phyloP scores from a whole-genome alignment of 345 rosid species.

The Erodium maritimum region DNA sequence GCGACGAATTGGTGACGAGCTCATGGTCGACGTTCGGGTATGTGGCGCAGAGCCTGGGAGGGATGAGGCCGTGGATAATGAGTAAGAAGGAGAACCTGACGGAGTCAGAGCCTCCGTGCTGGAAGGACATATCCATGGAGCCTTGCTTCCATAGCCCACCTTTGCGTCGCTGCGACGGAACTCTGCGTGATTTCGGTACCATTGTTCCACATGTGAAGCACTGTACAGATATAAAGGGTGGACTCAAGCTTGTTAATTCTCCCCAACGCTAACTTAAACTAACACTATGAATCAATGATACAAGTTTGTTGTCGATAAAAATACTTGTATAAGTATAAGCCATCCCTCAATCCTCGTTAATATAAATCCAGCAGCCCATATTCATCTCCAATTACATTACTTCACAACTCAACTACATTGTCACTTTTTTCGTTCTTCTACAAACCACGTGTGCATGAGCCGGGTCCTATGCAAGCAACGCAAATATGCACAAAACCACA shows the following conservation, averaged over 20 bases:
- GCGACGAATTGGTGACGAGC: constrained; percentile 48
- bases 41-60: constrained; percentile 68
- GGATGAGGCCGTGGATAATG: constrained; percentile 63
- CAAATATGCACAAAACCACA: too few relatives aligned
- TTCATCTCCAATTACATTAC: too few relatives aligned
- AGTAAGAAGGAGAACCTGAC: constrained; percentile 44
- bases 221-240: constrained; percentile 68
- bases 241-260: constrained; percentile 55
- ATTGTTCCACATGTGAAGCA: constrained; percentile 51
- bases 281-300: too few relatives aligned
- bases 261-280: too few relatives aligned
- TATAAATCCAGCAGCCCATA: too few relatives aligned
- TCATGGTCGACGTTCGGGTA: constrained; percentile 75
- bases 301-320: too few relatives aligned
- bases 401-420: too few relatives aligned
- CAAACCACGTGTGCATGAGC: too few relatives aligned
- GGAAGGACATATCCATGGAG: constrained; percentile 51
- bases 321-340: too few relatives aligned
- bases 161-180: constrained; percentile 49
- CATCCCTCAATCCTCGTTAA: too few relatives aligned
- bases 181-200: constrained; percentile 40
- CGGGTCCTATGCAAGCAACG: too few relatives aligned
- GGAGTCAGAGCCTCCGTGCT: constrained; percentile 37
- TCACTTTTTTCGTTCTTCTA: too few relatives aligned
- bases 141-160: constrained; percentile 81